Evolutionary conservation across 1,284 basidiomycete genomes (phyloP).

Genomic region (Moesziomyces globuligerus): DNA sequence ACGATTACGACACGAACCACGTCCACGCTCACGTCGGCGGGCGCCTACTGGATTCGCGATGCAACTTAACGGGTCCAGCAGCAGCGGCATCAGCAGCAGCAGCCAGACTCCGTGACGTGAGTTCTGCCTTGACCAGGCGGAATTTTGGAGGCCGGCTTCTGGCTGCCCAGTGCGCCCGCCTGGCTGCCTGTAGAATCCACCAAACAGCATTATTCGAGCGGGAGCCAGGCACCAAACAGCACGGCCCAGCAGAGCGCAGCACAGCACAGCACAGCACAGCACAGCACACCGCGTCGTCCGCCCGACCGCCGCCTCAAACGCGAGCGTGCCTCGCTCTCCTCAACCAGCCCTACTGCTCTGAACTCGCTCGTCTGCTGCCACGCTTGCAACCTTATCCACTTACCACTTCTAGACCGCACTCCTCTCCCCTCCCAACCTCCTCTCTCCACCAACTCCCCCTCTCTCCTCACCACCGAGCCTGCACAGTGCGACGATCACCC

Average conservation of each 20-base stretch:
- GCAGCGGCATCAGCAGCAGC: too few relatives aligned
- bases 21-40: slow-evolving; percentile 7
- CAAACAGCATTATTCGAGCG: slow-evolving; percentile 25
- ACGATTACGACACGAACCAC: slow-evolving; percentile 31
- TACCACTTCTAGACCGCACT: background rate
- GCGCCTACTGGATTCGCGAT: too few relatives aligned
- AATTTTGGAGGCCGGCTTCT: background rate
- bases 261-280: background rate
- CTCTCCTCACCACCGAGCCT: background rate
- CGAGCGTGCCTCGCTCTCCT: background rate
- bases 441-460: background rate
- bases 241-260: background rate
- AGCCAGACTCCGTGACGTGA: too few relatives aligned
- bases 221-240: background rate
- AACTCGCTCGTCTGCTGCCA: background rate
- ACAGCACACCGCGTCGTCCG: background rate
- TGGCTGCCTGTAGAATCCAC: slow-evolving; percentile 23
- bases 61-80: background rate
- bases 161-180: background rate
- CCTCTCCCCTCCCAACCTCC: background rate
- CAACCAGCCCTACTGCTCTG: background rate
- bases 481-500: background rate
- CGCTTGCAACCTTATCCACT: background rate
- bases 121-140: too few relatives aligned
- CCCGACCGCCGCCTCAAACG: background rate